Evolutionary conservation across 768 basidiomycete species (phyloP).

Genomic region (Leccinum variicolor): DNA sequence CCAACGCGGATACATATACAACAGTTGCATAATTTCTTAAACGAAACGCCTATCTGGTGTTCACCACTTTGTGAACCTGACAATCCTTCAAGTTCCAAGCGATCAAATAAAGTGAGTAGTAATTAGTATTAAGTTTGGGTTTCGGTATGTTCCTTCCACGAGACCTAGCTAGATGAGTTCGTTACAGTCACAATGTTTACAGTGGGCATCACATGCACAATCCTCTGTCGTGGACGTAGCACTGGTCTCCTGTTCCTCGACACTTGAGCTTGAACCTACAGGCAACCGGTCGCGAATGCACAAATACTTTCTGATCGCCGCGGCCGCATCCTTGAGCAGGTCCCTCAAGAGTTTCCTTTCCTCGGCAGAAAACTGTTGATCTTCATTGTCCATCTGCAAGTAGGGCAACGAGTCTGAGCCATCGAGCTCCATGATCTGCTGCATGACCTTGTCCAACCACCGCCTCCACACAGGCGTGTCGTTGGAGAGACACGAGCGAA

Average conservation of each 20-base stretch:
- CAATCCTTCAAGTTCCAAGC: neutral
- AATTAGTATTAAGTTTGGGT: neutral
- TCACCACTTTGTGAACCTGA: neutral
- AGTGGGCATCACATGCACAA: neutral
- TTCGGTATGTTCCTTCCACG: neutral
- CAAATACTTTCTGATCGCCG: constrained; percentile 17
- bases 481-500: constrained; percentile 18
- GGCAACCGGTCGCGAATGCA: neutral
- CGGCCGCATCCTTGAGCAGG: constrained; percentile 18
- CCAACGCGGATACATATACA: neutral
- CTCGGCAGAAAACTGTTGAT: neutral
- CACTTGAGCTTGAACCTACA: neutral
- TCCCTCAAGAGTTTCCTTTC: constrained; percentile 1
- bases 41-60: neutral
- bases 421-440: constrained; percentile 9
- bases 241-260: neutral
- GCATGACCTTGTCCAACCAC: constrained; percentile 22
- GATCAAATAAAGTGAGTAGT: neutral
- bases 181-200: neutral
- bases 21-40: neutral
- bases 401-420: neutral
- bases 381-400: neutral
- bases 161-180: neutral
- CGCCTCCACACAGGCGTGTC: constrained; percentile 21
- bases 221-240: neutral